These are phyloP conservation scores for Stevia rebaudiana DNA, from an alignment of 140 eudicot genomes.

Conservation along the genomic window DNA sequence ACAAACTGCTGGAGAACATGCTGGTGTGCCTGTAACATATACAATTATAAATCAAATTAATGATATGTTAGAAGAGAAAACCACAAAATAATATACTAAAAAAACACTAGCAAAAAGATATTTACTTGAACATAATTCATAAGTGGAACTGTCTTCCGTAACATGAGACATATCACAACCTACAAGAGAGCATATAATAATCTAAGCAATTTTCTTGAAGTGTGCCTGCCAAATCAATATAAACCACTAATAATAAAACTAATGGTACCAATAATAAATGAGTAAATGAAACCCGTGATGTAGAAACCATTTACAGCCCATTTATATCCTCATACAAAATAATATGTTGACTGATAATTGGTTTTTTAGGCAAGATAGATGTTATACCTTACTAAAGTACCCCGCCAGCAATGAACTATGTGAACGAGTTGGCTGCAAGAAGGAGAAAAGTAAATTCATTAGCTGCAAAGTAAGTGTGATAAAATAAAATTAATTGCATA, in stretches of 20 bases:
- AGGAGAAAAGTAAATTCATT: conserved; percentile 86
- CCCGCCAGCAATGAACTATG: conserved; percentile 95
- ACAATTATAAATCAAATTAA: neutral
- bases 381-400: conserved; percentile 77
- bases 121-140: conserved; percentile 81
- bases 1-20: conserved; percentile 74
- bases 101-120: neutral
- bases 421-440: conserved; percentile 79
- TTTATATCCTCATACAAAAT: neutral
- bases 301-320: neutral
- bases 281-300: neutral
- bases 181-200: conserved; percentile 26
- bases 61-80: neutral
- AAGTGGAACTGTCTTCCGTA: conserved; percentile 72
- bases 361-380: conserved; percentile 5
- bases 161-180: conserved; percentile 92
- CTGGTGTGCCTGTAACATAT: conserved; percentile 58
- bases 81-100: neutral
- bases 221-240: conserved; percentile 3
- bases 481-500: conserved; percentile 9
- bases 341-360: neutral
- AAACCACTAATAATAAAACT: neutral
- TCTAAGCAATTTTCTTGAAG: conserved; percentile 18
- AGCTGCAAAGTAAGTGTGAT: conserved; percentile 52
- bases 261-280: conserved; percentile 2